Evolutionary conservation across 805 yeast genomes (phyloP).

Genomic region (Sugiyamaella americana): DNA sequence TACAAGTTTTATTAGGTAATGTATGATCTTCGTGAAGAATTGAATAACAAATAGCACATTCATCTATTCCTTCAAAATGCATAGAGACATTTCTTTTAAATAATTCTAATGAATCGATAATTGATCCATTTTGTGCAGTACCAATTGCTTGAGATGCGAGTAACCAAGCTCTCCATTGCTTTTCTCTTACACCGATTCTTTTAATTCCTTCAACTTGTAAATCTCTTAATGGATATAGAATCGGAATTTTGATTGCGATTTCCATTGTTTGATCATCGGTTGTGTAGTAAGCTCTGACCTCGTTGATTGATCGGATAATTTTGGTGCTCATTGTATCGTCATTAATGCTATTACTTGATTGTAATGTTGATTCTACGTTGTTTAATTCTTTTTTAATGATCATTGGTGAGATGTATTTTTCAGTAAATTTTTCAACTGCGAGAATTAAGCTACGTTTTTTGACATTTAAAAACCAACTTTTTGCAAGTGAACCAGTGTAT

Average conservation of each 20-base stretch:
- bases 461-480: constrained; percentile 53
- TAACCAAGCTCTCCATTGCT: constrained; percentile 92
- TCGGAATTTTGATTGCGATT: constrained; percentile 67
- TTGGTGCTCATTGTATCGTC: constrained; percentile 47
- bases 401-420: constrained; percentile 55
- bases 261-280: constrained; percentile 88
- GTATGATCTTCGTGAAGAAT: constrained; percentile 86
- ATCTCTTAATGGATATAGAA: constrained; percentile 68
- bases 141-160: constrained; percentile 82
- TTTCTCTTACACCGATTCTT: constrained; percentile 83
- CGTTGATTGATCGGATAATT: constrained; percentile 55
- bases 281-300: constrained; percentile 63
- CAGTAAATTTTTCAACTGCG: constrained; percentile 57
- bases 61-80: constrained; percentile 91
- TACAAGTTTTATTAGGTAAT: constrained; percentile 80
- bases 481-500: constrained; percentile 51
- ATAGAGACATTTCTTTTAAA: constrained; percentile 69
- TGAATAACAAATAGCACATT: constrained; percentile 95
- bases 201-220: constrained; percentile 71
- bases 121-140: constrained; percentile 46
- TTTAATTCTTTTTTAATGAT: constrained; percentile 54
- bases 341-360: constrained; percentile 12
- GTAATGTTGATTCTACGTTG: constrained; percentile 41
- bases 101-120: constrained; percentile 59
- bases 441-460: constrained; percentile 60